Base-by-base conservation (phyloP, 495 filamentous ascomycete species). In the Penicillium simplicissimum region DNA sequence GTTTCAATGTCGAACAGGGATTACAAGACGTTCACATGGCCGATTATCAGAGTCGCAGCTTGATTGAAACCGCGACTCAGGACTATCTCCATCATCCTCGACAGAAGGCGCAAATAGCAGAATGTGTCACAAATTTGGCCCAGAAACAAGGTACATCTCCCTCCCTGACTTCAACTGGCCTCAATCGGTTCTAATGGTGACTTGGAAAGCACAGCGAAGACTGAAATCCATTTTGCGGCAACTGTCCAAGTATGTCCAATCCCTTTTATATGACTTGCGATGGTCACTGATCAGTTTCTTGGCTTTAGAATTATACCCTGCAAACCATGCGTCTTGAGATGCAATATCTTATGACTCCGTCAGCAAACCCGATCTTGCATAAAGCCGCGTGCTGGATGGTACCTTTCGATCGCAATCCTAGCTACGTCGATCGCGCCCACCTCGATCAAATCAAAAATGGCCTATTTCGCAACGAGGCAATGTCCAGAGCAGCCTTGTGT, bases 401-500 rank as follows among this genome's bases (percentile, higher is more conserved):
- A 23, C 72, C 74, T 0, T 68, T 74, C 34, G 64, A 60, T 17
- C 61, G 72, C 45, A 78, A 78, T 49, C 23, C 65, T 0, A 47
- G 58, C 0, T 78, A 70, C 57, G 67, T 73, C 0, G 66, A 76
- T 33, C 71, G 71, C 0, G 67, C 59, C 14, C 61, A 58, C 23
- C 57, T 57, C 37, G 59, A 57, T 0, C 68, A 49, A 23, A 52
- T 66, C 1, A 65, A 69, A 60, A 51, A 38, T 25, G 68, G 15
- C 5, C 7, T 64, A 5, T 62, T 61, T 28, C 25, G 25, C 25
- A 28, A 28, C 25, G 2, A 28, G 25, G 25, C 2, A 28, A 28
- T 28, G 25, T 28, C 25, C 25, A 28, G 28, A 31, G 4, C 28
- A 31, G 28, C 2, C 28, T 4, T 31, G 4, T 31, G 2, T 7